Evolutionary conservation across 163 green algal genomes (phyloP).

Genomic region (Chloromonas sp.): DNA sequence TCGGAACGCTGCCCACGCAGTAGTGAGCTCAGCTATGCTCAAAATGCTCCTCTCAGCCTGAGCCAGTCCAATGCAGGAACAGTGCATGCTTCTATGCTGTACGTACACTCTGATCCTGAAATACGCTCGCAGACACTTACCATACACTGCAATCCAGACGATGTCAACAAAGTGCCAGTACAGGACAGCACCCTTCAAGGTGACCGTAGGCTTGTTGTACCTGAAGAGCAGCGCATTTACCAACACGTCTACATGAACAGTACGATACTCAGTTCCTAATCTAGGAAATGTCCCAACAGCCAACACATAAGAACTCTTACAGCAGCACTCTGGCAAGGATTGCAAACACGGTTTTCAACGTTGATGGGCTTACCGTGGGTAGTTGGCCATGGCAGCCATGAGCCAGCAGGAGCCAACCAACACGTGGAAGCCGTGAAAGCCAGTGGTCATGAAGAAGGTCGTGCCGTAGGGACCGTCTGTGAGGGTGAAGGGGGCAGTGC

Average conservation of each 20-base stretch:
- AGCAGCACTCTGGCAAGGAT: not conserved
- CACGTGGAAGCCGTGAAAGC: conserved; percentile 49
- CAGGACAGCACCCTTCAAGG: conserved; percentile 29
- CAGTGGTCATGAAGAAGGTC: conserved; percentile 46
- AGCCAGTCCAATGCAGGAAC: too few relatives aligned
- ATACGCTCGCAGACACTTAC: not conserved
- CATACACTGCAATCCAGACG: conserved; percentile 47
- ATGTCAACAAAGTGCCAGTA: conserved; percentile 56
- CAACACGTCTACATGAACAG: not conserved
- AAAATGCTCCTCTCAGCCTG: too few relatives aligned
- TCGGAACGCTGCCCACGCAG: too few relatives aligned
- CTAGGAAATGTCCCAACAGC: not conserved
- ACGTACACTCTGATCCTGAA: too few relatives aligned
- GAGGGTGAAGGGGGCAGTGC: conserved; percentile 38
- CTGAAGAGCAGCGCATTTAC: conserved; percentile 1
- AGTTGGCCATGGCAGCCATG: conserved; percentile 21
- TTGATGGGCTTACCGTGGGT: conserved; percentile 9
- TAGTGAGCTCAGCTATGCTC: too few relatives aligned
- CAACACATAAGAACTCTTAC: too few relatives aligned
- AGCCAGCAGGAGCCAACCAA: conserved; percentile 41
- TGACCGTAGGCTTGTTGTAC: conserved; percentile 24
- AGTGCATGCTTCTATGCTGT: too few relatives aligned
- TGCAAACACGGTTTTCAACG: not conserved
- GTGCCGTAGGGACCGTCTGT: conserved; percentile 39
- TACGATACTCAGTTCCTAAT: not conserved